Evolutionary conservation across 23 red algal species (phyloP).

Genomic region (Cyanidioschyzon merolae): DNA sequence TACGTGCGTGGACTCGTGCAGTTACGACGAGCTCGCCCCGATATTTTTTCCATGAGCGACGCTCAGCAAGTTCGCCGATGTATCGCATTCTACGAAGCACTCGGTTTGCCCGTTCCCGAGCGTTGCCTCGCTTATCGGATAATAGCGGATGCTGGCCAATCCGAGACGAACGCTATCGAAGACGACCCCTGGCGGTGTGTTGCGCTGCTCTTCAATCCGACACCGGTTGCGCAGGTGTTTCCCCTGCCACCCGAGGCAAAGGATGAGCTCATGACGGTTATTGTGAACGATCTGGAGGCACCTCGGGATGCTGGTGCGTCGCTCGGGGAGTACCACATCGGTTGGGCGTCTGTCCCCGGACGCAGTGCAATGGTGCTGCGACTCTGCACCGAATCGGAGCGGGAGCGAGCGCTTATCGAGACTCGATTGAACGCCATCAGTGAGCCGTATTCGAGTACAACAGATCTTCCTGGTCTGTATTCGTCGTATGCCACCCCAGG

Average conservation of each 20-base stretch:
- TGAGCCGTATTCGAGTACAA: not conserved
- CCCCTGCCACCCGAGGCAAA: constrained; percentile 25
- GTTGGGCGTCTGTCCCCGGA: not conserved
- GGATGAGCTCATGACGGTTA: not conserved
- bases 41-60: constrained; percentile 44
- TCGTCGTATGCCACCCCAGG: not conserved
- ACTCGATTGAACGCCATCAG: not conserved
- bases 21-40: constrained; percentile 51
- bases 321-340: not conserved
- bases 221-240: constrained; percentile 37
- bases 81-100: constrained; percentile 55
- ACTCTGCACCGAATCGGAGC: not conserved
- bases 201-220: constrained; percentile 59
- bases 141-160: constrained; percentile 22
- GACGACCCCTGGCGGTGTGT: constrained; percentile 38
- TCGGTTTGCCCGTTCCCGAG: constrained; percentile 40
- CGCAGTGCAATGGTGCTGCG: not conserved
- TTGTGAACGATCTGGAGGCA: not conserved
- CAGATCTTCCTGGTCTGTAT: not conserved
- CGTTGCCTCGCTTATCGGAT: constrained; percentile 63
- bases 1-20: constrained; percentile 50
- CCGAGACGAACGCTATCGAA: constrained; percentile 8
- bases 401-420: not conserved
- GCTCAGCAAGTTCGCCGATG: constrained; percentile 42
- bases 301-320: not conserved